These are phyloP conservation scores for Gossypium turneri DNA, from an alignment of 345 rosid genomes.

Conservation along the genomic window DNA sequence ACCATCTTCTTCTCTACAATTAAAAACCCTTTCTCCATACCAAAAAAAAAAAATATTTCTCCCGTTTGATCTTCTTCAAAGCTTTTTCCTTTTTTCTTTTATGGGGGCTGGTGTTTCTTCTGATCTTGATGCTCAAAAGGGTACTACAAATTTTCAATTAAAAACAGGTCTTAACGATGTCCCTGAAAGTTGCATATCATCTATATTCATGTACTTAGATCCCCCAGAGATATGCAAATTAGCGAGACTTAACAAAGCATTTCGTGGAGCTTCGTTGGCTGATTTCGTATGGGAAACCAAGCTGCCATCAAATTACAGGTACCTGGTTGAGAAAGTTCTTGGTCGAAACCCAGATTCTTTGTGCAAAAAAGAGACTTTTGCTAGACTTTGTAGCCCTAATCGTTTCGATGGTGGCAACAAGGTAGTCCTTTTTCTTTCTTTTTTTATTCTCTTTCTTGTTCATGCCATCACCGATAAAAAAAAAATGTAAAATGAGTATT, in stretches of 20 bases:
- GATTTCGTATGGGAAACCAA: slow-evolving; percentile 85
- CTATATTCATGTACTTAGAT: slow-evolving; percentile 57
- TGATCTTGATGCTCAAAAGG: slow-evolving; percentile 19
- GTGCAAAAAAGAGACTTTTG: slow-evolving; percentile 59
- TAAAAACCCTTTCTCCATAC: slow-evolving; percentile 20
- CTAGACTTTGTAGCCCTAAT: slow-evolving; percentile 55
- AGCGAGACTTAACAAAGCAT: slow-evolving; percentile 53
- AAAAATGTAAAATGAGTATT: not conserved
- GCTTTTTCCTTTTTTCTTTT: slow-evolving; percentile 6
- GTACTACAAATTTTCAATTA: not conserved
- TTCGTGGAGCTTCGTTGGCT: slow-evolving; percentile 60
- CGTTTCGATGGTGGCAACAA: slow-evolving; percentile 60
- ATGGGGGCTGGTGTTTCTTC: slow-evolving; percentile 79
- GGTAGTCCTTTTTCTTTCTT: slow-evolving; percentile 32
- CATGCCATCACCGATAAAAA: too few relatives aligned
- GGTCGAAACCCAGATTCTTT: slow-evolving; percentile 25
- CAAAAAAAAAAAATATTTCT: not conserved
- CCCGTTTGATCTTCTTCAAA: not conserved
- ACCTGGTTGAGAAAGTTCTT: slow-evolving; percentile 46
- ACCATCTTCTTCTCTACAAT: slow-evolving; percentile 60
- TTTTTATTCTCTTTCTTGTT: too few relatives aligned
- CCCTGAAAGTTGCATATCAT: slow-evolving; percentile 69
- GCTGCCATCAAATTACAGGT: slow-evolving; percentile 70
- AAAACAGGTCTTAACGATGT: slow-evolving; percentile 48
- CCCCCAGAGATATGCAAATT: slow-evolving; percentile 81